Percentiles rank a stretch among this genome's conserved stretches.
These are phyloP conservation scores for Phytophthora crassamura DNA, from an alignment of 352 stramenopile species.

Conservation along the genomic window DNA sequence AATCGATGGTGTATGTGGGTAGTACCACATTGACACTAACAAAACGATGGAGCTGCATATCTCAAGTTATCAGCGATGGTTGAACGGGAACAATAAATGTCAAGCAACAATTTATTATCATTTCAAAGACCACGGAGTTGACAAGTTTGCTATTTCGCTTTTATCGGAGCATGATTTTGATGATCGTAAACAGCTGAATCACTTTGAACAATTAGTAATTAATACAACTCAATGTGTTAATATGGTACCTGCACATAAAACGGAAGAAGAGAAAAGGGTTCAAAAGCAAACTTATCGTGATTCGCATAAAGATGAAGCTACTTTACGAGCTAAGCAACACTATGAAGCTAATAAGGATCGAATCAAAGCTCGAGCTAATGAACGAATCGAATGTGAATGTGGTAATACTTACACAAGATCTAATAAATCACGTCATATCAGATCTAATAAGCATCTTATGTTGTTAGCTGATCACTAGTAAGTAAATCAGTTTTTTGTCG, in stretches of 20 bases:
- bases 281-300: constrained; percentile 8
- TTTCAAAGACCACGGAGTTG: no score
- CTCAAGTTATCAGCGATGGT: not conserved
- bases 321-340: not conserved
- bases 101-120: constrained; percentile 3
- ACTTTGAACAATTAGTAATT: no score
- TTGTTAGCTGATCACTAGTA: constrained; percentile 6
- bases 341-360: constrained; percentile 5
- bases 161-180: no score
- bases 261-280: no score
- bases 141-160: no score
- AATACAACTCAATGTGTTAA: no score
- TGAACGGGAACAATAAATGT: not conserved
- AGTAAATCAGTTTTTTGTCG: constrained; percentile 11
- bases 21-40: constrained; percentile 7
- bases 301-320: not conserved
- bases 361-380: constrained; percentile 5
- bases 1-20: constrained; percentile 20
- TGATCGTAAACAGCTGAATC: no score
- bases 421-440: constrained; percentile 1
- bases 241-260: no score
- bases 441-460: no score
- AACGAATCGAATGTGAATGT: constrained; percentile 4
- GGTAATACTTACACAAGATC: not conserved
- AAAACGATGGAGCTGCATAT: not conserved